These are phyloP conservation scores for Psilocybe mexicana DNA, from an alignment of 1,284 basidiomycete genomes.

Conservation along the genomic window DNA sequence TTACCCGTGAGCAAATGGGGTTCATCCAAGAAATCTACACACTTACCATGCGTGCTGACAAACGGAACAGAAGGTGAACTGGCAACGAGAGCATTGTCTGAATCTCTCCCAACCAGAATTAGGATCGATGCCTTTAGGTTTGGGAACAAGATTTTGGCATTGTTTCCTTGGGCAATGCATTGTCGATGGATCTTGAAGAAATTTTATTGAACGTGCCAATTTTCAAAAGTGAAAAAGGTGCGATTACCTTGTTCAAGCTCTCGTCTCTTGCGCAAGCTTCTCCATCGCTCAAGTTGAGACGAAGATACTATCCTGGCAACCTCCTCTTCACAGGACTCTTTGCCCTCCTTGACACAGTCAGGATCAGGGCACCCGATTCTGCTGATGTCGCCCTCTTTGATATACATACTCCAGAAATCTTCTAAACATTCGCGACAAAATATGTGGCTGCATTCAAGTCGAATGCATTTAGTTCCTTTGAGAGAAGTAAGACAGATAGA, in stretches of 20 bases:
- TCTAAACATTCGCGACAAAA: conserved; percentile 70
- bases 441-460: conserved; percentile 64
- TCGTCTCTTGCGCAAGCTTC: conserved; percentile 67
- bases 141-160: conserved; percentile 67
- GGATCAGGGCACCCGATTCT: conserved; percentile 72
- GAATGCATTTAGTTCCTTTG: conserved; percentile 67
- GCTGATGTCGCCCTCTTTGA: conserved; percentile 67
- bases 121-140: conserved; percentile 44
- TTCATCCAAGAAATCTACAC: background rate
- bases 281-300: conserved; percentile 63
- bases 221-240: background rate
- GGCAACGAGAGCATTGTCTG: conserved; percentile 63
- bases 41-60: conserved; percentile 68
- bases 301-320: conserved; percentile 63
- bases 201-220: background rate
- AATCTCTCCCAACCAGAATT: conserved; percentile 65
- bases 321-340: conserved; percentile 68
- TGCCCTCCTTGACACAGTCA: conserved; percentile 64
- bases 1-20: background rate
- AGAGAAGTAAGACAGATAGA: conserved; percentile 66
- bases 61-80: conserved; percentile 69
- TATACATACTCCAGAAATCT: conserved; percentile 72
- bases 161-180: conserved; percentile 69
- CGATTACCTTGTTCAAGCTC: conserved; percentile 59
- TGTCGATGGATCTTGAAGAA: conserved; percentile 62